These are phyloP conservation scores for Rhizophora mangle DNA, from an alignment of 345 rosid species.

Conservation along the genomic window DNA sequence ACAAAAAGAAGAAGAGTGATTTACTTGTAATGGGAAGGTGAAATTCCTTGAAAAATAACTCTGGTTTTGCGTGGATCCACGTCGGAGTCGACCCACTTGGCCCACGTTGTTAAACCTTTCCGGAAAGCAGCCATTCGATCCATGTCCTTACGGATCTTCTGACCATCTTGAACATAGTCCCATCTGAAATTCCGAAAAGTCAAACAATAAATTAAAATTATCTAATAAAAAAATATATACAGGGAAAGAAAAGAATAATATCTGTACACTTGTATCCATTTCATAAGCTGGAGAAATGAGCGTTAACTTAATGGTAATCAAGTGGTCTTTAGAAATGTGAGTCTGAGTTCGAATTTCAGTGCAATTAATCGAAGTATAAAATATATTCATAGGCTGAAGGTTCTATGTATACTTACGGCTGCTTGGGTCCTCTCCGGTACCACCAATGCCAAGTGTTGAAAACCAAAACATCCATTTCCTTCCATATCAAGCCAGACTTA, in stretches of 20 bases:
- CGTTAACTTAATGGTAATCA: too few relatives aligned
- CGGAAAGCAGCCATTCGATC: constrained; percentile 73
- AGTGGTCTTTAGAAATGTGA: too few relatives aligned
- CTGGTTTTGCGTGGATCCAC: constrained; percentile 56
- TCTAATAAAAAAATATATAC: too few relatives aligned
- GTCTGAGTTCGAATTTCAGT: too few relatives aligned
- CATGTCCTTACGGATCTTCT: constrained; percentile 44
- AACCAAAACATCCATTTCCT: constrained; percentile 45
- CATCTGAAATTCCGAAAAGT: constrained; percentile 45
- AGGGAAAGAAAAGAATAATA: too few relatives aligned
- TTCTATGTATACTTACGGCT: constrained; percentile 41
- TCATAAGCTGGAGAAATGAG: too few relatives aligned
- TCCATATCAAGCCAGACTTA: constrained; percentile 45
- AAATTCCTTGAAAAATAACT: constrained; percentile 74
- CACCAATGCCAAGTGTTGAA: constrained; percentile 82
- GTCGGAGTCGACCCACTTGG: constrained; percentile 75
- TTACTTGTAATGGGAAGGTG: constrained; percentile 79
- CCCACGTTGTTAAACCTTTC: constrained; percentile 72
- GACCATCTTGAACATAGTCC: constrained; percentile 65
- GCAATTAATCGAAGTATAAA: neutral
- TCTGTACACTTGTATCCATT: too few relatives aligned
- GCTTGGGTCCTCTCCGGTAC: constrained; percentile 50
- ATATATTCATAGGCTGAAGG: neutral
- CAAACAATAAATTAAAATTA: neutral
- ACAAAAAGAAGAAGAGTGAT: constrained; percentile 1